These are phyloP conservation scores for Chlorencoelia australis DNA, from an alignment of 2,329 filamentous ascomycete genomes.

Conservation along the genomic window DNA sequence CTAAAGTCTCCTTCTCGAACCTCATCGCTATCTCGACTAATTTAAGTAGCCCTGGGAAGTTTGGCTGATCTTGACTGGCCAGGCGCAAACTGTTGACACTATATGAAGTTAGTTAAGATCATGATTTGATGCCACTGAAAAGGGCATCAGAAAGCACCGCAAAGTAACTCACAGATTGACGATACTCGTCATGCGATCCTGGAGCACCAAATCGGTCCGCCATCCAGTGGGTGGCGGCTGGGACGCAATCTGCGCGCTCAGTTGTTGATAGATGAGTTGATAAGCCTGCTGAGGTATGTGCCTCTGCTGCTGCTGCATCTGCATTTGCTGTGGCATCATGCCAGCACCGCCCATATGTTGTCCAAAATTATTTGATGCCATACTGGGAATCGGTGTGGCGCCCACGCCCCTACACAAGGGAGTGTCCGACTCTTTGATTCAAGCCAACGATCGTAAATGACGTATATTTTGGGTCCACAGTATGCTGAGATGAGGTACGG, in stretches of 20 bases:
- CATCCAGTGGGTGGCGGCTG: slow-evolving; percentile 19
- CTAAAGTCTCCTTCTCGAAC: slow-evolving; percentile 25
- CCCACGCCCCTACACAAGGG: slow-evolving; percentile 19
- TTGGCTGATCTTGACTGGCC: slow-evolving; percentile 17
- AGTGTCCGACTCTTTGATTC: slow-evolving; percentile 14
- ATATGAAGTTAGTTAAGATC: neutral
- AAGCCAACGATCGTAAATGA: slow-evolving; percentile 9
- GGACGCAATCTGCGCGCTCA: slow-evolving; percentile 18
- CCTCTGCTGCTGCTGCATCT: slow-evolving; percentile 16
- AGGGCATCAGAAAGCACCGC: neutral
- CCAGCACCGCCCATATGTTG: slow-evolving; percentile 23
- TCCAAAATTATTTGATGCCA: slow-evolving; percentile 27
- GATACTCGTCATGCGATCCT: slow-evolving; percentile 20
- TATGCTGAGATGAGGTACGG: slow-evolving; percentile 5
- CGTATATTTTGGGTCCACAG: slow-evolving; percentile 5
- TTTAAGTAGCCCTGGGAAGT: slow-evolving; percentile 14
- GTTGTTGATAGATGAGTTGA: slow-evolving; percentile 19
- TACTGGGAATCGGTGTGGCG: slow-evolving; percentile 19
- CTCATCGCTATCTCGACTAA: slow-evolving; percentile 23
- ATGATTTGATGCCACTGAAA: neutral
- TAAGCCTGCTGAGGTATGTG: slow-evolving; percentile 18
- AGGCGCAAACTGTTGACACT: slow-evolving; percentile 24
- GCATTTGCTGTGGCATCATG: slow-evolving; percentile 23
- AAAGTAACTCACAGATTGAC: slow-evolving; percentile 23
- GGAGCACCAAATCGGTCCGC: slow-evolving; percentile 18